These are phyloP conservation scores for Cladosporium sp. DNA, from an alignment of 2,329 filamentous ascomycete genomes.

Conservation along the genomic window DNA sequence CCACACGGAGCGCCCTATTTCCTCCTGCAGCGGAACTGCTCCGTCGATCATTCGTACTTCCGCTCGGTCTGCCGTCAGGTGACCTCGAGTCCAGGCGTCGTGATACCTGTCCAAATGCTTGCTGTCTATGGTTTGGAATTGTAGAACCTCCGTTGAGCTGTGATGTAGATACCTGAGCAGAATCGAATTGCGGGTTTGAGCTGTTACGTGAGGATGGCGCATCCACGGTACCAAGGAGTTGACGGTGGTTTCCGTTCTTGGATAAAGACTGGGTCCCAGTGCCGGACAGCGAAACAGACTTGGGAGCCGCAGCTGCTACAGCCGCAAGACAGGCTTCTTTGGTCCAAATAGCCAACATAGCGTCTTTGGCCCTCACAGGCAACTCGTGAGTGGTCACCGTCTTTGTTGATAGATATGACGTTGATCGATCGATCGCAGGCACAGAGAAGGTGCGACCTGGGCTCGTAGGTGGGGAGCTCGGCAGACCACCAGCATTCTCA, in stretches of 20 bases:
- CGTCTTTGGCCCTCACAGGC: constrained; percentile 14
- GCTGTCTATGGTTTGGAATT: constrained; percentile 8
- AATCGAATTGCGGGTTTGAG: constrained; percentile 2
- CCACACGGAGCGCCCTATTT: constrained; percentile 37
- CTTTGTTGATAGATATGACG: constrained; percentile 21
- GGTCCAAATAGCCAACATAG: constrained; percentile 71
- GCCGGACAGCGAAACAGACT: constrained; percentile 69
- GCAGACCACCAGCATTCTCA: constrained; percentile 58
- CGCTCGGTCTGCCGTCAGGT: constrained; percentile 27
- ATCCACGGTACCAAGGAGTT: constrained; percentile 20
- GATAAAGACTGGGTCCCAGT: constrained; percentile 55
- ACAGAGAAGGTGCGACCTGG: constrained; percentile 62
- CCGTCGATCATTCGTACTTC: constrained; percentile 41
- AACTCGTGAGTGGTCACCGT: constrained; percentile 8
- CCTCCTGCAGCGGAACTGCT: constrained; percentile 39
- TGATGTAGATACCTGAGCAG: not conserved
- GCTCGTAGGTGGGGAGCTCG: constrained; percentile 65
- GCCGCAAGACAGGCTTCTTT: constrained; percentile 67
- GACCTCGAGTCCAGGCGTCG: constrained; percentile 15
- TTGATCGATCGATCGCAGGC: constrained; percentile 53
- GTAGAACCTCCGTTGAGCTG: not conserved
- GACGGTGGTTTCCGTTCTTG: constrained; percentile 20
- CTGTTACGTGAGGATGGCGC: constrained; percentile 5
- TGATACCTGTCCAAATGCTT: constrained; percentile 7
- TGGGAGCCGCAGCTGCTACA: constrained; percentile 57